A percentile compares a stretch with the other conserved stretches of the same genome.
Conservation (phyloP, 2,329 filamentous ascomycete species). For the Beauveria caledonica region DNA sequence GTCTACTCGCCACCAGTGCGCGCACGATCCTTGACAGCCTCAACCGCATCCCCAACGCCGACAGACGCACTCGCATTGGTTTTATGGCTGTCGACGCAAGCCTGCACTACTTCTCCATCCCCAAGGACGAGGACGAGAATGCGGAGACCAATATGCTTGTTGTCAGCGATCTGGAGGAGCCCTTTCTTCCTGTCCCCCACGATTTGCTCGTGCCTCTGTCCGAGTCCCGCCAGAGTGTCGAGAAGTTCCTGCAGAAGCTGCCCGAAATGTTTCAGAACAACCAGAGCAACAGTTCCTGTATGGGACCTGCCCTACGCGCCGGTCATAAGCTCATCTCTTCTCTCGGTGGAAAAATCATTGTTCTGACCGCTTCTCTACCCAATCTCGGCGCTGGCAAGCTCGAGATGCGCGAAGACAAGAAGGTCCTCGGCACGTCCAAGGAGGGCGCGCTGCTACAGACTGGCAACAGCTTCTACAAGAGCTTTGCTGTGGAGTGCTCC, state of each 20-base stretch:
- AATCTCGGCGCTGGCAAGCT: constrained; percentile 85
- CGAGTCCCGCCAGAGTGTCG: constrained; percentile 84
- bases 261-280: constrained; percentile 97
- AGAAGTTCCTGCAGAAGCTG: constrained; percentile 81
- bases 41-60: constrained; percentile 95
- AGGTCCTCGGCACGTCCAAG: constrained; percentile 86
- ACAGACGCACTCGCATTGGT: constrained; percentile 81
- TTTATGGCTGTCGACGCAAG: constrained; percentile 95
- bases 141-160: constrained; percentile 87
- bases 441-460: constrained; percentile 84
- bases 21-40: constrained; percentile 92
- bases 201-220: constrained; percentile 84
- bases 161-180: constrained; percentile 90
- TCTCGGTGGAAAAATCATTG: constrained; percentile 89
- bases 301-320: constrained; percentile 87
- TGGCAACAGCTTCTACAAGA: constrained; percentile 95
- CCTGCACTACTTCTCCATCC: constrained; percentile 92
- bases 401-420: constrained; percentile 94
- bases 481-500: constrained; percentile 95
- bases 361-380: constrained; percentile 81
- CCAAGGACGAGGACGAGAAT: constrained; percentile 77
- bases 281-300: constrained; percentile 79
- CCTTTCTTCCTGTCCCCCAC: constrained; percentile 87
- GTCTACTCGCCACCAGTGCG: constrained; percentile 83
- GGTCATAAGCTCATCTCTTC: constrained; percentile 94